Evolutionary conservation across 1,139 yeast species (phyloP).

Genomic region (Geotrichum candidum): DNA sequence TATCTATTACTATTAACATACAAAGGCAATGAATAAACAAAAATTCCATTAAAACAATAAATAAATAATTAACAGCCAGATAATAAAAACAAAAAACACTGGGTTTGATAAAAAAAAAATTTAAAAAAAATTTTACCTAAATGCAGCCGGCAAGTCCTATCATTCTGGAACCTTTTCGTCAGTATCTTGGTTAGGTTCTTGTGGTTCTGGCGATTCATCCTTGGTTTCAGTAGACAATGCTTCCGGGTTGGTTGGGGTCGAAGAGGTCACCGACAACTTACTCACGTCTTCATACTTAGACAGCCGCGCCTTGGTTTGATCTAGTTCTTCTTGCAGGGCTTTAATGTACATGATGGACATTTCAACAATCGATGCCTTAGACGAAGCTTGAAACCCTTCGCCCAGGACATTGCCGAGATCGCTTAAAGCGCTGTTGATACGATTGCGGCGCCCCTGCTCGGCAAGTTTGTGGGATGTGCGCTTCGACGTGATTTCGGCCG

Average conservation of each 20-base stretch:
- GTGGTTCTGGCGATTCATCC: not conserved
- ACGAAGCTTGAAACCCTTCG: constrained; percentile 46
- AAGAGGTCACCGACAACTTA: not conserved
- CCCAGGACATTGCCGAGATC: constrained; percentile 70
- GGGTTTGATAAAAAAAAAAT: not conserved
- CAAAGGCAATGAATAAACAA: too few species aligned
- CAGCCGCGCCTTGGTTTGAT: constrained; percentile 28
- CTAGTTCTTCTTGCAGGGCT: constrained; percentile 45
- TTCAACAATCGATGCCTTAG: constrained; percentile 92
- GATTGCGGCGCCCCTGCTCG: constrained; percentile 89
- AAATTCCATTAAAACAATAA: too few species aligned
- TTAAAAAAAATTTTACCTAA: not conserved
- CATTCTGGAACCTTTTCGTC: not conserved
- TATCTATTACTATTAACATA: too few species aligned
- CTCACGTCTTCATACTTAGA: constrained; percentile 7
- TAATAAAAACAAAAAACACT: too few species aligned
- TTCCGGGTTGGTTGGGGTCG: too few species aligned
- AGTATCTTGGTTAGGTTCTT: too few species aligned
- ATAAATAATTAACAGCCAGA: too few species aligned
- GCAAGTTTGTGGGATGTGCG: constrained; percentile 83
- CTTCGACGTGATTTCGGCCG: constrained; percentile 38
- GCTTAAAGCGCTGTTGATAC: constrained; percentile 81
- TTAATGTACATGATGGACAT: constrained; percentile 69
- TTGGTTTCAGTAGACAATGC: not conserved
- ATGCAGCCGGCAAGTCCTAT: too few species aligned